Base-by-base conservation (phyloP, 2,329 filamentous ascomycete genomes). In the Aspergillus sp. region DNA sequence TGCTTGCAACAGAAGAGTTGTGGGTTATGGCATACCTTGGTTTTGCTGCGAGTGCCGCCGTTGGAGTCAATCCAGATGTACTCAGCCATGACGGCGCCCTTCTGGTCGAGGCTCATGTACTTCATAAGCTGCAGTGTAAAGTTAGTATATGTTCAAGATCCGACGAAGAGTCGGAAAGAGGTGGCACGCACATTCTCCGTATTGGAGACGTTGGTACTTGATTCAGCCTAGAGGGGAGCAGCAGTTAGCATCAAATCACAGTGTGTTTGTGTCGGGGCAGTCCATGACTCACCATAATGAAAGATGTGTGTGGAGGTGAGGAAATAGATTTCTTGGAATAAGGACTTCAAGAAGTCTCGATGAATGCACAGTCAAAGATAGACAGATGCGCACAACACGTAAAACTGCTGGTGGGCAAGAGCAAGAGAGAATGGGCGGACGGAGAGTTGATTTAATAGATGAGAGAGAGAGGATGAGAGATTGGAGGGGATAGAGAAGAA, bases 61-160 rank as follows among this genome's bases (percentile, higher is more conserved):
- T 81, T 79, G 65, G 89, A 83, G 74, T 97, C 93, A 75, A 97
- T 89, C 93, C 93, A 97, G 83, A 97, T 87, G 81, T 97, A 97
- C 82, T 97, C 93, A 73, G 92, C 93, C 79, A 96, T 95, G 74
- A 96, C 83, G 69, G 81, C 82, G 77, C 92, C 93, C 77, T 89
- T 90, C 83, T 98, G 93, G 77, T 92, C 89, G 71, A 98, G 90
- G 73, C 83, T 83, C 80, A 62, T 86, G 85, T 93, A 98, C 80
- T 97, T 97, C 78, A 89, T 82, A 77, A 97, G 87, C 91, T 96
- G 78, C 70, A 62, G 67, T 5, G 34, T 13, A 65, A 67, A 68
- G 68, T 80, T 73, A 78, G 77, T 77, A 75, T 76, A 61, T 63
- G 61, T 69, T 52, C 61, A 68, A 70, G 65, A 65, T 67, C 62